Evolutionary conservation across 78 protist genomes (phyloP), one percentile per base, ranked within the genome.

Genomic region (Creolimax fragrantissima): DNA sequence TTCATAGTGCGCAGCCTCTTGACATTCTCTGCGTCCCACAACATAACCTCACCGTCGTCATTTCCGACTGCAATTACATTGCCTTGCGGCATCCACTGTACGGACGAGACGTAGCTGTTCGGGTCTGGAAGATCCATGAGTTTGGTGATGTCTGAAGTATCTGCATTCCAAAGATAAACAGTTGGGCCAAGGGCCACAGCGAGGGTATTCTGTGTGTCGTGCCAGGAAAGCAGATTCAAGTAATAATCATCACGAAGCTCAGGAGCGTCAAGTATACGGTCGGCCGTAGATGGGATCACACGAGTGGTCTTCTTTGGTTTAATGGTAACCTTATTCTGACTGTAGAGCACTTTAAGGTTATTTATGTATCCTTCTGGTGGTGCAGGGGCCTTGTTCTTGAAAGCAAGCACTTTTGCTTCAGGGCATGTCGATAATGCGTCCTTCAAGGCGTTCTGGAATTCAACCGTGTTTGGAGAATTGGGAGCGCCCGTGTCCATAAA

Each of bases 151-250:
- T 17, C 81, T 35, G 98, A 98, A 37, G 95, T 91, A n/a, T 90
- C 74, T 17, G 99, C 98, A 94, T 98, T 97, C 99, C 99, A 99
- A 35, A 99, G 94, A 94, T 98, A 99, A 32, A 97, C 98, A 6
- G 97, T 43, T 67, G 92, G 88, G 47, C 96, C 97, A 5, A 99
- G 97, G 5, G 98, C 99, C 41, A 99, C 98, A 6, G 99, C 99
- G 5, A 99, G 94, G 37, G 94, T 74, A 11, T 17, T 3, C 93
- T 97, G 96, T 43, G 88, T 39, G 41, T 89, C 3, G 91, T 89
- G 41, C 99, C 99, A 99, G 94, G 99, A 99, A n/a, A 99, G 93
- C 5, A 98, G 94, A 94, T 99, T 99, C 45, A 98, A 92, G 93
- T 99, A 99, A 91, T 90, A 99, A 95, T 99, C 99, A 84, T 98